Evolutionary conservation across 1,284 basidiomycete species (phyloP).

Genomic region (Coriolopsis trogii): DNA sequence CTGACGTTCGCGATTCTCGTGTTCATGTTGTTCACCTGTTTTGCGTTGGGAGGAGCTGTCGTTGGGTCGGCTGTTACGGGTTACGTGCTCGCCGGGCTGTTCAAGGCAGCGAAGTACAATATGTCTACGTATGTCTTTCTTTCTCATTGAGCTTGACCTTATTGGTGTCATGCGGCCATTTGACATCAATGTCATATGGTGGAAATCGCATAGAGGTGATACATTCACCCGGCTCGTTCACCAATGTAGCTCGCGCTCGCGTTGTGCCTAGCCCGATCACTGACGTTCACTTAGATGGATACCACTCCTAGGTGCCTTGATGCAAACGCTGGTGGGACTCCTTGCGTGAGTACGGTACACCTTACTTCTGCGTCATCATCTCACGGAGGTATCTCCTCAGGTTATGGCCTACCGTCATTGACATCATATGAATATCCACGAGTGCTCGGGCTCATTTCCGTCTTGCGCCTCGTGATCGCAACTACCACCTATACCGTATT

Average conservation of each 20-base stretch:
- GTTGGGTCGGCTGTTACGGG: constrained; percentile 74
- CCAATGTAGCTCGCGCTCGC: background rate
- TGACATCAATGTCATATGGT: too few relatives aligned
- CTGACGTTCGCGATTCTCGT: constrained; percentile 68
- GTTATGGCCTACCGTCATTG: constrained; percentile 59
- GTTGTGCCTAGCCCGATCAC: background rate
- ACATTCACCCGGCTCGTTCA: background rate
- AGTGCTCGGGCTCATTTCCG: background rate
- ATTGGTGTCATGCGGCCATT: background rate
- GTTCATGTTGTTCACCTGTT: constrained; percentile 56
- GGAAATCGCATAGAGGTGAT: too few relatives aligned
- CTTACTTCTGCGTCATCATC: background rate
- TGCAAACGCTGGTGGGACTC: constrained; percentile 69
- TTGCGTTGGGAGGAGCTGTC: constrained; percentile 66
- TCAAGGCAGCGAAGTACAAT: constrained; percentile 65
- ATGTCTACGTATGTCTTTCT: constrained; percentile 76
- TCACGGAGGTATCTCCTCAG: constrained; percentile 32
- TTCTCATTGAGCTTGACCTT: background rate
- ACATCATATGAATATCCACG: constrained; percentile 35
- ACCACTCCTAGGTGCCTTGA: constrained; percentile 75
- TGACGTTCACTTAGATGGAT: constrained; percentile 64
- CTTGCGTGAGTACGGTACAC: constrained; percentile 51
- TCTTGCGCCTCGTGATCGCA: background rate
- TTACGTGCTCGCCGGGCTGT: constrained; percentile 71
- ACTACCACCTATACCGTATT: constrained; percentile 4